phyloP scores from a whole-genome alignment of 176 grass and related monocot genomes.

The Stipa capillata region DNA sequence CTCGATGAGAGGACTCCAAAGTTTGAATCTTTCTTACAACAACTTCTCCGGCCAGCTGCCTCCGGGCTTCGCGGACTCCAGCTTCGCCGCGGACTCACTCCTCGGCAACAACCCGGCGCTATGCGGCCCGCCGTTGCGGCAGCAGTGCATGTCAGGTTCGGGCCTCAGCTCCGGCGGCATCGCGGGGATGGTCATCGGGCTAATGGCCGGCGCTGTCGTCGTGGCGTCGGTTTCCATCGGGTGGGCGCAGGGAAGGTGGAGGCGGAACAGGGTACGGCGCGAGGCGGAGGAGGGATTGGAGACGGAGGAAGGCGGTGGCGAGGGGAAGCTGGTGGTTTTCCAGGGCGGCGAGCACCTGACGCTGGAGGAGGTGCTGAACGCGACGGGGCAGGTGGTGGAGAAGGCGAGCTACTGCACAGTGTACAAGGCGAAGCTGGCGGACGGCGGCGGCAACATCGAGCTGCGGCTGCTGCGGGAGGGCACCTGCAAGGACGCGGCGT shows the following conservation, averaged over 20 bases:
- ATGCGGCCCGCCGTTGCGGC: slow-evolving; percentile 55
- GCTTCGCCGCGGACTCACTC: slow-evolving; percentile 45
- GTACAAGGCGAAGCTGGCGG: slow-evolving; percentile 86
- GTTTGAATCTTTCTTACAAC: slow-evolving; percentile 72
- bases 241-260: slow-evolving; percentile 59
- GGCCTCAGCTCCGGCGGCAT: slow-evolving; percentile 60
- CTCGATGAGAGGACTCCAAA: slow-evolving; percentile 26
- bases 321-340: slow-evolving; percentile 69
- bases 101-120: slow-evolving; percentile 50
- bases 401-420: slow-evolving; percentile 89
- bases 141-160: slow-evolving; percentile 35
- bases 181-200: slow-evolving; percentile 68
- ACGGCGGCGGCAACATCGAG: slow-evolving; percentile 61
- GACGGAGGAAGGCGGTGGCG: slow-evolving; percentile 29
- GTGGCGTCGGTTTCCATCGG: slow-evolving; percentile 59
- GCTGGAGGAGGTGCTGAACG: slow-evolving; percentile 87
- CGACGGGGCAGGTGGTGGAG: slow-evolving; percentile 82
- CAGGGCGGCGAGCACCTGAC: slow-evolving; percentile 91
- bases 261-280: slow-evolving; percentile 10
- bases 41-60: slow-evolving; percentile 71
- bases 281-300: slow-evolving; percentile 29
- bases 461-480: slow-evolving; percentile 81
- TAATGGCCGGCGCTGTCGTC: slow-evolving; percentile 66
- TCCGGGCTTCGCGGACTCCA: slow-evolving; percentile 16
- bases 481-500: slow-evolving; percentile 46